A percentile compares a stretch with the other conserved stretches of the same genome.
These are phyloP conservation scores for Clitopilus hobsonii DNA, from an alignment of 768 basidiomycete species.

Conservation along the genomic window DNA sequence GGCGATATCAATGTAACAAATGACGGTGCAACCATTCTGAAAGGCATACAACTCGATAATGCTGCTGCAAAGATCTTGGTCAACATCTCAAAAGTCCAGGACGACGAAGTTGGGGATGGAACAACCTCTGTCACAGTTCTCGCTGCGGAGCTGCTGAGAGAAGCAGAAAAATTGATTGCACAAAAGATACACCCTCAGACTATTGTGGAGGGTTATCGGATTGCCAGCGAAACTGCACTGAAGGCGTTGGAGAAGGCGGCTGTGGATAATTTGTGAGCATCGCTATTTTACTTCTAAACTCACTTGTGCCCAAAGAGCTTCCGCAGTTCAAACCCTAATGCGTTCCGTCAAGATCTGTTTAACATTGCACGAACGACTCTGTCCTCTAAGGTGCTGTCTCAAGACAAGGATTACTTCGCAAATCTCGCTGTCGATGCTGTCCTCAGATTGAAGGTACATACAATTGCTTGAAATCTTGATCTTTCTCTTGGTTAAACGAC, in stretches of 20 bases:
- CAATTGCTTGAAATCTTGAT: not conserved
- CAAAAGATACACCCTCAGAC: conserved; percentile 97
- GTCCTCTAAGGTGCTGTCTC: conserved; percentile 92
- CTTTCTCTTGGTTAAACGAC: not conserved
- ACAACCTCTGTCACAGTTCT: conserved; percentile 91
- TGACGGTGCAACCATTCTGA: conserved; percentile 97
- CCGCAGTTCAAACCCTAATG: conserved; percentile 59
- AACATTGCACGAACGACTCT: conserved; percentile 96
- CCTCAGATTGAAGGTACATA: conserved; percentile 72
- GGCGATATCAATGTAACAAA: conserved; percentile 97
- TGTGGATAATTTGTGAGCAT: conserved; percentile 75
- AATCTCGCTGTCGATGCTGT: conserved; percentile 98
- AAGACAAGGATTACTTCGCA: conserved; percentile 97
- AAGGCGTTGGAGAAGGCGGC: conserved; percentile 81
- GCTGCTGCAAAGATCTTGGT: conserved; percentile 99
- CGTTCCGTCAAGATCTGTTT: conserved; percentile 87
- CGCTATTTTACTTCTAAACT: not conserved
- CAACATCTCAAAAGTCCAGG: conserved; percentile 99
- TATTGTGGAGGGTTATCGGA: conserved; percentile 93
- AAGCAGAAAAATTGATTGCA: conserved; percentile 91
- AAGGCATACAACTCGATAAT: conserved; percentile 96
- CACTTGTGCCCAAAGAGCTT: not conserved
- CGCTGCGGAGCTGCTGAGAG: conserved; percentile 85
- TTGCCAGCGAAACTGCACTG: conserved; percentile 83
- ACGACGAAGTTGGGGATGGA: conserved; percentile 98